Conservation (phyloP, 805 yeast species). For the Candida rishiriensis region DNA sequence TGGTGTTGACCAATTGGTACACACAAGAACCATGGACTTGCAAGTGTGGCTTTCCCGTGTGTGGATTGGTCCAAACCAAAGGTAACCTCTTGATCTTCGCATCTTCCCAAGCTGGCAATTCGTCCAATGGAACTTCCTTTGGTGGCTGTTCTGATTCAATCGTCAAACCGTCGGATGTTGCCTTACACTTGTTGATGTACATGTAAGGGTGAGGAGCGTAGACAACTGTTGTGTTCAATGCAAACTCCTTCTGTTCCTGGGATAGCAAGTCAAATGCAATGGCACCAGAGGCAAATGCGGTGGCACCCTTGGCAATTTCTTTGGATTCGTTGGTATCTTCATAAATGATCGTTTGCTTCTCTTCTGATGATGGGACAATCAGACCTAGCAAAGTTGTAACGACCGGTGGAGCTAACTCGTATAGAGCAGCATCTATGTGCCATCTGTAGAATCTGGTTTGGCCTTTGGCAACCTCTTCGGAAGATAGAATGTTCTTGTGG, state of each 20-base stretch:
- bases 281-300: slow-evolving; percentile 85
- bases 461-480: slow-evolving; percentile 57
- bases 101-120: slow-evolving; percentile 82
- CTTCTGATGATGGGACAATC: slow-evolving; percentile 67
- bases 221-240: slow-evolving; percentile 72
- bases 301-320: slow-evolving; percentile 77
- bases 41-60: slow-evolving; percentile 74
- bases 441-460: slow-evolving; percentile 85
- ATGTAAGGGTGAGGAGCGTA: slow-evolving; percentile 94
- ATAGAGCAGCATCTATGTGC: slow-evolving; percentile 91
- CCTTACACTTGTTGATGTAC: slow-evolving; percentile 72
- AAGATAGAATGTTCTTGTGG: slow-evolving; percentile 63
- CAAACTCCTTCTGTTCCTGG: slow-evolving; percentile 68
- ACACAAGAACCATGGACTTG: slow-evolving; percentile 90
- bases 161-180: slow-evolving; percentile 82
- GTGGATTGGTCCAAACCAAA: slow-evolving; percentile 89
- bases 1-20: slow-evolving; percentile 49
- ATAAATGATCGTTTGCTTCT: slow-evolving; percentile 60
- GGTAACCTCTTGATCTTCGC: slow-evolving; percentile 74
- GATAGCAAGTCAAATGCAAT: slow-evolving; percentile 65
- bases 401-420: slow-evolving; percentile 81
- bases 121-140: slow-evolving; percentile 59
- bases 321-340: slow-evolving; percentile 62
- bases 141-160: slow-evolving; percentile 67
- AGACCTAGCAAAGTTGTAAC: slow-evolving; percentile 82